Conservation (phyloP, 1,284 basidiomycete species). For the Cutaneotrichosporon dermatis region DNA sequence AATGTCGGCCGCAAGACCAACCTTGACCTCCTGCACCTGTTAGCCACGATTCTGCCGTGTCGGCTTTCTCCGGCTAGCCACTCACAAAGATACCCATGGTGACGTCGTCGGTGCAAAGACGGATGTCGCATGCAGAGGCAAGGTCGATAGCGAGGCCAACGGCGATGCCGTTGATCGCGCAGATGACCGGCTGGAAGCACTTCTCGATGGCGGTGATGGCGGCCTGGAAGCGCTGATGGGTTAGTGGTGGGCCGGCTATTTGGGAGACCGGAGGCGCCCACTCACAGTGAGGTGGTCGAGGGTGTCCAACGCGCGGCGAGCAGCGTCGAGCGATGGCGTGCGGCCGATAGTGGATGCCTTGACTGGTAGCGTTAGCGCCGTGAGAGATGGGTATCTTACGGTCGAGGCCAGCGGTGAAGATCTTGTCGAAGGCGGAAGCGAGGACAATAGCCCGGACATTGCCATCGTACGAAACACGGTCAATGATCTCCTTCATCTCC, state of each 20-base stretch:
- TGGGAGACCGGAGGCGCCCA: background rate
- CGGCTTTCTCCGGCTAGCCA: background rate
- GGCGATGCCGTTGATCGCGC: conserved; percentile 70
- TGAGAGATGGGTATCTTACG: conserved; percentile 52
- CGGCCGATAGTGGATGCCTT: conserved; percentile 7
- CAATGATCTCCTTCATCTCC: conserved; percentile 62
- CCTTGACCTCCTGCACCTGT: conserved; percentile 70
- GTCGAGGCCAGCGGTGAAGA: conserved; percentile 78
- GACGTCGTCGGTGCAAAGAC: conserved; percentile 63
- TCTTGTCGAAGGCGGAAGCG: conserved; percentile 62
- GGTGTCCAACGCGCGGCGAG: conserved; percentile 56
- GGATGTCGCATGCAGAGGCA: conserved; percentile 72
- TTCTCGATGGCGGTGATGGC: conserved; percentile 65
- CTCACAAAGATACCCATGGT: conserved; percentile 72
- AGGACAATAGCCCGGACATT: conserved; percentile 68
- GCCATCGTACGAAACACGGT: conserved; percentile 56
- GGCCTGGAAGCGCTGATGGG: conserved; percentile 59
- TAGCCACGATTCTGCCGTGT: background rate
- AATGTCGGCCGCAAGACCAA: conserved; percentile 85
- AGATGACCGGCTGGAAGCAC: conserved; percentile 79
- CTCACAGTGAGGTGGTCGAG: conserved; percentile 54
- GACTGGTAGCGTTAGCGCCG: conserved; percentile 1
- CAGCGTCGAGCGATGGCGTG: conserved; percentile 51
- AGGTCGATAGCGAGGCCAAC: conserved; percentile 72
- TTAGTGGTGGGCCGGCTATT: conserved; percentile 1